Evolutionary conservation across 345 rosid species (phyloP).

Genomic region (Abelmoschus esculentus): DNA sequence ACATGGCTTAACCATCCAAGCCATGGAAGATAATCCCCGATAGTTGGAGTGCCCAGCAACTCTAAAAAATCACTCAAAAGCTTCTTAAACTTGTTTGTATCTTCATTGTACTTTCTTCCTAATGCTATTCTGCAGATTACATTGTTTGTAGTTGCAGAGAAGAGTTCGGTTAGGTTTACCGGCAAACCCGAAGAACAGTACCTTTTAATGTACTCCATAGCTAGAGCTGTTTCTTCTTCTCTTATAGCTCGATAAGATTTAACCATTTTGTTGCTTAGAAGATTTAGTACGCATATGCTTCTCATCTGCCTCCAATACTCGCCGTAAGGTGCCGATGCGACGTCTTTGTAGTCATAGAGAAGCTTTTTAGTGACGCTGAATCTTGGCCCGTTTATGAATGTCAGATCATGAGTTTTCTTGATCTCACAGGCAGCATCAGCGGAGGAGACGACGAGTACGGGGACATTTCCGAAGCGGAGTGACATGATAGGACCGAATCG

Average conservation of each 20-base stretch:
- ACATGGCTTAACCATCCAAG: conserved; percentile 37
- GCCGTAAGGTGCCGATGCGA: conserved; percentile 40
- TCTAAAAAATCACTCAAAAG: not conserved
- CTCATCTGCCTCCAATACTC: conserved; percentile 68
- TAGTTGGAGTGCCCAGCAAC: conserved; percentile 7
- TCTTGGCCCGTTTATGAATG: conserved; percentile 38
- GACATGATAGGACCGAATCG: conserved; percentile 50
- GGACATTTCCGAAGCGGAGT: conserved; percentile 40
- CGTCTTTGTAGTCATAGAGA: conserved; percentile 28
- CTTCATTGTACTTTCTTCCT: conserved; percentile 42
- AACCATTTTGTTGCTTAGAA: conserved; percentile 46
- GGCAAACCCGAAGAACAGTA: conserved; percentile 10
- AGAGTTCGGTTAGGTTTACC: conserved; percentile 28
- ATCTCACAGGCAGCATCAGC: conserved; percentile 37
- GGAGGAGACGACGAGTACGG: conserved; percentile 43
- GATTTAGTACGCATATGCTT: conserved; percentile 35
- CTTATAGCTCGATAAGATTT: conserved; percentile 25
- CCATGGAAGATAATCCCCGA: conserved; percentile 52
- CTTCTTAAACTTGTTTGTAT: not conserved
- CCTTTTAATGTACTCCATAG: conserved; percentile 20
- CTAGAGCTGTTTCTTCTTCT: conserved; percentile 31
- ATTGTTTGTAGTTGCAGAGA: conserved; percentile 26
- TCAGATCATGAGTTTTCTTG: conserved; percentile 47
- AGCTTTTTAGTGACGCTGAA: conserved; percentile 12
- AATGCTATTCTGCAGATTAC: conserved; percentile 35